Evolutionary conservation across 2,329 filamentous ascomycete species (phyloP), one percentile per base, ranked within the genome.

Genomic region (Apiospora malaysiana): DNA sequence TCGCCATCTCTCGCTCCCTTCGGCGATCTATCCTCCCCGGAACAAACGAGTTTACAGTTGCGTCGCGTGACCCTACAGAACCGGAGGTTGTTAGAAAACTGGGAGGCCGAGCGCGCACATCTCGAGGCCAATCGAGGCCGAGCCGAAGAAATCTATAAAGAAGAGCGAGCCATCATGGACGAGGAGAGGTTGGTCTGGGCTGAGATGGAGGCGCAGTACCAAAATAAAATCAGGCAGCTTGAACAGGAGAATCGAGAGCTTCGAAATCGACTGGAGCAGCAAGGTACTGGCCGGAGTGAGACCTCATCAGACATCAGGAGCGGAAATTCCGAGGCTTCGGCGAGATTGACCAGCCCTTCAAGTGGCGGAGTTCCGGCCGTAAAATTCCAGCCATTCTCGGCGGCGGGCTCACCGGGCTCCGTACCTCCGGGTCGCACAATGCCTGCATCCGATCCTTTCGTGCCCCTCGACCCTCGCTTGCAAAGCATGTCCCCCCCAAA

Each of bases 141-240:
- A 18, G 86, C 85, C 4, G 87, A 88, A 74, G 85, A 87, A 75
- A 84, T 88, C n/a, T 88, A 88, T 75, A 84, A 84, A 72, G 85
- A 88, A 74, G 86, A 89, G 75, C 84, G 86, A 9, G 80, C 80
- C 68, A 82, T 88, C 70, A 88, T 88, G 84, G 85, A 88, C 68
- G 84, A 86, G 49, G 84, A 87, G 72, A 82, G 84, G 23, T 76
- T 82, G 21, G 77, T 81, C 16, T 88, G 86, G 86, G 78, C 84
- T 27, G 77, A 78, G 18, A 85, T 88, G 74, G 86, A 83, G 76
- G 75, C 76, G 21, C 68, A 71, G 32, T 66, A 67, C 18, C 37
- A 69, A 14, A 14, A 25, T 14, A 27, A 37, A 37, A 56, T 72
- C 25, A 32, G 46, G 21, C 65, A 68, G 2, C 51, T 72, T 18